Evolutionary conservation across 2,329 filamentous ascomycete species (phyloP).

Genomic region (Endothia cerciana): DNA sequence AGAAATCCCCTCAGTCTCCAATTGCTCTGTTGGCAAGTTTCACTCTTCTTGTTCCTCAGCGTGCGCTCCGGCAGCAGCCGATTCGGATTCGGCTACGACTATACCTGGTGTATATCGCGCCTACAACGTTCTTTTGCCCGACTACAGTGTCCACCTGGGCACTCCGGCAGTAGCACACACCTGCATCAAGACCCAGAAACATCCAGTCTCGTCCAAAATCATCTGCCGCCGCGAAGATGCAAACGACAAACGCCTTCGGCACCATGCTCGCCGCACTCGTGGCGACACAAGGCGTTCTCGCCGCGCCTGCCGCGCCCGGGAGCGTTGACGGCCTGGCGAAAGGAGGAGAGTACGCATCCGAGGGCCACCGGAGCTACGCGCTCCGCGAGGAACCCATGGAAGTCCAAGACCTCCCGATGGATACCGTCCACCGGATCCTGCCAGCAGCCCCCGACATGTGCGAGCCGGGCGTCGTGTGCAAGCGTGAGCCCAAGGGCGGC

Average conservation of each 20-base stretch:
- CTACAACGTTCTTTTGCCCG: neutral
- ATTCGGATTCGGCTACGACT: neutral
- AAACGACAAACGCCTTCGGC: neutral
- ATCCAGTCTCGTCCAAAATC: neutral
- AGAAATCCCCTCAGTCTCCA: neutral
- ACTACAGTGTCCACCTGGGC: no score
- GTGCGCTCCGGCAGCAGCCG: conserved; percentile 4
- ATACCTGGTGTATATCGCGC: neutral
- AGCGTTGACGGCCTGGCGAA: no score
- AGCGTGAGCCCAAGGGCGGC: neutral
- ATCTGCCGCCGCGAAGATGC: neutral
- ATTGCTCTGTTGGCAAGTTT: neutral
- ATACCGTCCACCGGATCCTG: no score
- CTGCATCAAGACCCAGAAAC: neutral
- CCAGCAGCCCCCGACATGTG: no score
- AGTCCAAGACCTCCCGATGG: no score
- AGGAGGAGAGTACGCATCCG: no score
- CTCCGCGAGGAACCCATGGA: no score
- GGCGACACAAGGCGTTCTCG: neutral
- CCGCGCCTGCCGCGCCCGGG: neutral
- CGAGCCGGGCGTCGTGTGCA: no score
- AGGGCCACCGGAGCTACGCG: no score
- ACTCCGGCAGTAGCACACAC: neutral
- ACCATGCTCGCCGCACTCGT: neutral
- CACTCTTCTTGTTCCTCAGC: no score